A percentile compares a stretch with the other conserved stretches of the same genome.
These are phyloP conservation scores for Leccinum variicolor DNA, from an alignment of 768 basidiomycete species.

Conservation along the genomic window DNA sequence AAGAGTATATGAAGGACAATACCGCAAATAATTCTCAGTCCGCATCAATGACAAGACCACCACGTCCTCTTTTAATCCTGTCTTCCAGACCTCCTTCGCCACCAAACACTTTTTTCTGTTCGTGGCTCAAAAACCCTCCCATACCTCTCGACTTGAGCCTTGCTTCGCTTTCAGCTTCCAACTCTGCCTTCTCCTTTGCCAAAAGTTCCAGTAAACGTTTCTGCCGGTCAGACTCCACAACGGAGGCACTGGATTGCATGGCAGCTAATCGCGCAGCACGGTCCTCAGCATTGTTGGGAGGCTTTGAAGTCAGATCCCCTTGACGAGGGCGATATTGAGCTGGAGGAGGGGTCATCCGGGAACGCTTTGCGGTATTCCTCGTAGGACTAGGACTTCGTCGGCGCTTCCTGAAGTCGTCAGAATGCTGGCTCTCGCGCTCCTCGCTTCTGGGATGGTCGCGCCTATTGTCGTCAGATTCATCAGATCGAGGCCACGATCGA, in stretches of 20 bases:
- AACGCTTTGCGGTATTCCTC: conserved; percentile 41
- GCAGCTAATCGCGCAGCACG: conserved; percentile 87
- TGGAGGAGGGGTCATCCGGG: conserved; percentile 43
- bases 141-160: conserved; percentile 73
- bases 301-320: conserved; percentile 9
- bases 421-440: conserved; percentile 19
- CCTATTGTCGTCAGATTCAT: conserved; percentile 47
- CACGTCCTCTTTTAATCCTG: conserved; percentile 67
- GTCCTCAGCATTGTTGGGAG: conserved; percentile 39
- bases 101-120: conserved; percentile 83
- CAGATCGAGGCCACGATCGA: conserved; percentile 47
- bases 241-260: conserved; percentile 76
- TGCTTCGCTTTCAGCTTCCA: conserved; percentile 66
- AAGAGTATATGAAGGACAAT: background rate
- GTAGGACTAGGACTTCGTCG: conserved; percentile 35
- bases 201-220: conserved; percentile 65
- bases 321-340: conserved; percentile 18
- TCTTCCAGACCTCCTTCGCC: conserved; percentile 78
- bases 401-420: conserved; percentile 38
- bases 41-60: conserved; percentile 63
- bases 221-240: conserved; percentile 65
- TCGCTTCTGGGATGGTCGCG: conserved; percentile 28
- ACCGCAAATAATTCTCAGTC: conserved; percentile 19
- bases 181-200: conserved; percentile 74
- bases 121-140: conserved; percentile 76